Percentiles rank a stretch among this genome's conserved stretches.
These are phyloP conservation scores for Benincasa hispida DNA, from an alignment of 306 rosid genomes.

Conservation along the genomic window DNA sequence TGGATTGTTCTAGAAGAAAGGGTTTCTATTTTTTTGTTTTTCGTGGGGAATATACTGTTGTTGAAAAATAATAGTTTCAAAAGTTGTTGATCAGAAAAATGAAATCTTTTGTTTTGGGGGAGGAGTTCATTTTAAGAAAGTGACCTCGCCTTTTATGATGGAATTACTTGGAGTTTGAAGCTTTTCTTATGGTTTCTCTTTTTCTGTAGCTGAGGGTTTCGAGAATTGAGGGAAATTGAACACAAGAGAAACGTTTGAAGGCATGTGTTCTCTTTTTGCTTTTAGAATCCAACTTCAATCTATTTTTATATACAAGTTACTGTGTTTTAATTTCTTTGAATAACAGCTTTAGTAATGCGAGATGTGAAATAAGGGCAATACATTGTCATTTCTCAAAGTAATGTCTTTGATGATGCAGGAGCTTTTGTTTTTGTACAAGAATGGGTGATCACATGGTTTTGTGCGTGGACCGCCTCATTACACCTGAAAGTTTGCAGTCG, in stretches of 20 bases:
- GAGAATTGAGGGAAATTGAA: not conserved
- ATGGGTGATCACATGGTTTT: constrained; percentile 88
- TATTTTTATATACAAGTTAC: not conserved
- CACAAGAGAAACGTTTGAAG: not conserved
- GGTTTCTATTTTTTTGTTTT: not conserved
- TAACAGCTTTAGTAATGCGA: not conserved
- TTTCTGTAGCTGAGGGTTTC: not conserved
- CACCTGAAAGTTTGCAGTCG: constrained; percentile 33
- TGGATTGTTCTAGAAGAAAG: not conserved
- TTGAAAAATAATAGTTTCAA: not conserved
- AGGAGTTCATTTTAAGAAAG: not conserved
- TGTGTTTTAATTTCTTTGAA: not conserved
- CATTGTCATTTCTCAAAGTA: not conserved
- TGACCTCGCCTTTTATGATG: not conserved
- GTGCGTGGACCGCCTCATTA: constrained; percentile 50
- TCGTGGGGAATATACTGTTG: not conserved
- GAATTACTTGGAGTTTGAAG: not conserved
- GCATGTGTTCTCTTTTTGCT: not conserved
- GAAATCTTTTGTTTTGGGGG: not conserved
- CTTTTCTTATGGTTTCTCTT: not conserved
- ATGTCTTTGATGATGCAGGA: constrained; percentile 11
- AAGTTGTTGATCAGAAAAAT: not conserved
- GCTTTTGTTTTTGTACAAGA: constrained; percentile 10
- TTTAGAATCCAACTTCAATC: not conserved
- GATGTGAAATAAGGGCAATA: not conserved